Percentiles rank a stretch among this genome's conserved stretches.
Conservation (phyloP, 2,329 filamentous ascomycete species). For the Ilyonectria robusta region DNA sequence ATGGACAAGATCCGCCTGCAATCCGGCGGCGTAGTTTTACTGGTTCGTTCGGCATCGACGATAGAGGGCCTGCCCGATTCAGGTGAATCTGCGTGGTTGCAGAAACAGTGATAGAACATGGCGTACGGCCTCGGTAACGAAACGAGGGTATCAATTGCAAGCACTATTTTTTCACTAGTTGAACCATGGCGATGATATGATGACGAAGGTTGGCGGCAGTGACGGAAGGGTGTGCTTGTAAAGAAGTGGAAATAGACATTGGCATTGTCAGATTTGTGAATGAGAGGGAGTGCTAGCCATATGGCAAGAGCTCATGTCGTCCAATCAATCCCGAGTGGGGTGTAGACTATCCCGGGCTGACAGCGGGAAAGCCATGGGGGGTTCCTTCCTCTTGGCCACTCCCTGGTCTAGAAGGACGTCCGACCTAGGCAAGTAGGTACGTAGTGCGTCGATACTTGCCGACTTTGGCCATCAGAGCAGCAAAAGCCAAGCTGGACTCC, state of each 20-base stretch:
- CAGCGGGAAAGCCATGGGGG: background rate
- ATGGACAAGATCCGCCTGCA: conserved; percentile 4
- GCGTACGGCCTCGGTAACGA: background rate
- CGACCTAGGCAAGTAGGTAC: too few species aligned
- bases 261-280: conserved; percentile 9
- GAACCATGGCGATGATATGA: background rate
- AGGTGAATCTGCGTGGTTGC: conserved; percentile 23
- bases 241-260: background rate
- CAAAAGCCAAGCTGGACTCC: background rate
- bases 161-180: background rate
- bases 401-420: conserved; percentile 1
- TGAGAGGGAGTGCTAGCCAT: background rate
- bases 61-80: conserved; percentile 18
- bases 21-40: background rate
- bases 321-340: conserved; percentile 19
- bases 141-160: background rate
- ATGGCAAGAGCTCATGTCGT: background rate
- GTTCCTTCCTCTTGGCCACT: background rate
- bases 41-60: background rate
- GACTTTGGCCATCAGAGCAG: conserved; percentile 1
- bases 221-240: background rate
- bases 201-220: background rate
- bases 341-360: background rate
- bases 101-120: conserved; percentile 14
- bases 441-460: conserved; percentile 10